phyloP scores from a whole-genome alignment of 2,329 filamentous ascomycete species.

The Fusarium nanum region DNA sequence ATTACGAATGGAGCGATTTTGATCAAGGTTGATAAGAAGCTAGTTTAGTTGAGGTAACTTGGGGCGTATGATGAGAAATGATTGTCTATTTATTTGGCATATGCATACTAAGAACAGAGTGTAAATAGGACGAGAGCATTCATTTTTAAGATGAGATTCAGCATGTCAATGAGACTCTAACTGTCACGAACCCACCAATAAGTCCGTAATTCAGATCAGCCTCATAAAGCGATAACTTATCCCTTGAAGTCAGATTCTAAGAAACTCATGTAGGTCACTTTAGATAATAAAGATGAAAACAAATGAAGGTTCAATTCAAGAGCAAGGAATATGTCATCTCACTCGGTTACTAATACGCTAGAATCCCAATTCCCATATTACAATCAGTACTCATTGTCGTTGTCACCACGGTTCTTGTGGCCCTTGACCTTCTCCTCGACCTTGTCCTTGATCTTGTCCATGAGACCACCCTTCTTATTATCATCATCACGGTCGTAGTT shows the following conservation, averaged over 20 bases:
- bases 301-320: conserved; percentile 13
- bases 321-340: conserved; percentile 13
- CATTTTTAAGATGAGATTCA: background rate
- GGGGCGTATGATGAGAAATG: conserved; percentile 4
- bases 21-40: conserved; percentile 76
- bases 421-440: conserved; percentile 61
- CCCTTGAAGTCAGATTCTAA: too few relatives aligned
- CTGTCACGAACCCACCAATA: too few relatives aligned
- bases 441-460: conserved; percentile 71
- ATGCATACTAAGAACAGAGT: background rate
- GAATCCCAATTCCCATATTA: background rate
- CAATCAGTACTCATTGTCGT: conserved; percentile 43
- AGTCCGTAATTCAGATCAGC: too few relatives aligned
- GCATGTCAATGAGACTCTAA: background rate
- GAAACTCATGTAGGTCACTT: background rate
- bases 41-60: conserved; percentile 43
- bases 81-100: background rate
- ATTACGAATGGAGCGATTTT: conserved; percentile 76
- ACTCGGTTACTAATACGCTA: conserved; percentile 17
- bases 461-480: conserved; percentile 56
- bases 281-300: background rate
- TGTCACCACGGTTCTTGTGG: conserved; percentile 49
- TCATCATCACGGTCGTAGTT: conserved; percentile 1
- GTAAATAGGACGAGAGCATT: background rate
- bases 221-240: background rate